Conservation (phyloP, 352 stramenopile genomes). For the Albugo laibachii region DNA sequence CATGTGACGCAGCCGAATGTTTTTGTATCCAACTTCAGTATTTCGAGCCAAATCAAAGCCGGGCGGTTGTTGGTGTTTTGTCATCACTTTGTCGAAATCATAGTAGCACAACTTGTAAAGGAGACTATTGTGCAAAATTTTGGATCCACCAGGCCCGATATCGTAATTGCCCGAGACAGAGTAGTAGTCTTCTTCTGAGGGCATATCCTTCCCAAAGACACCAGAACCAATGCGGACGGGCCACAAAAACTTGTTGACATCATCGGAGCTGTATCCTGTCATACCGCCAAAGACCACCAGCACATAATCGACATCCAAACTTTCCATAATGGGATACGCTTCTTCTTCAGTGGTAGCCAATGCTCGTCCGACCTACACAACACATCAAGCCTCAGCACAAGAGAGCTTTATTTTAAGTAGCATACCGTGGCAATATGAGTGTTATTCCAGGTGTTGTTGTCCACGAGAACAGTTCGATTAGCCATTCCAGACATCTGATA, state of each 20-base stretch:
- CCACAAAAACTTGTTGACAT: constrained; percentile 89
- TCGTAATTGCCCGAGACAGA: constrained; percentile 67
- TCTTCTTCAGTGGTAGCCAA: constrained; percentile 71
- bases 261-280: constrained; percentile 71
- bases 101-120: constrained; percentile 91
- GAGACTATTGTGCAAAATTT: constrained; percentile 80
- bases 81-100: constrained; percentile 79
- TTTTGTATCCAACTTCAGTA: constrained; percentile 76
- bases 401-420: constrained; percentile 57
- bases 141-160: constrained; percentile 57
- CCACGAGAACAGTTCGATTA: constrained; percentile 76
- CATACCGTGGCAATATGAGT: constrained; percentile 90
- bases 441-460: constrained; percentile 97
- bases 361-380: constrained; percentile 26
- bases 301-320: constrained; percentile 86
- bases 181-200: constrained; percentile 72
- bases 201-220: constrained; percentile 73
- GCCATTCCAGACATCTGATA: constrained; percentile 87
- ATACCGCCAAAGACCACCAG: constrained; percentile 82
- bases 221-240: constrained; percentile 82
- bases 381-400: constrained; percentile 69
- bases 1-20: constrained; percentile 79
- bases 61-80: constrained; percentile 53
- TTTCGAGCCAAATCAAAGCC: constrained; percentile 79
- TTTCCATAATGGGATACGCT: constrained; percentile 78